A percentile compares a stretch with the other conserved stretches of the same genome.
phyloP scores from a whole-genome alignment of 2,329 filamentous ascomycete genomes.

The Metarhizium guizhouense region DNA sequence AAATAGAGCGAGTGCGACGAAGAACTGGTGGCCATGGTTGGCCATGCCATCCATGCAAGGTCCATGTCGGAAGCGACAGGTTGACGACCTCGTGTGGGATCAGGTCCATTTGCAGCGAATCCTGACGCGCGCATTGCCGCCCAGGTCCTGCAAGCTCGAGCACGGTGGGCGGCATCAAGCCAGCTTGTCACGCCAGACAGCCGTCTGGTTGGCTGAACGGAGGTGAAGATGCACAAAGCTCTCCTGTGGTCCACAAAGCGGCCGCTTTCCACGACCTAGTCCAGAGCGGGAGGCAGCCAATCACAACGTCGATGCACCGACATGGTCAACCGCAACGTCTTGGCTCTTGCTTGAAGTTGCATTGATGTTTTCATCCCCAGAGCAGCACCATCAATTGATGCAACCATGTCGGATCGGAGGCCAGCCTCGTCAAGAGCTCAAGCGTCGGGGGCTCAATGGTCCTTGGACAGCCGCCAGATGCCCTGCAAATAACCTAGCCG shows the following conservation, averaged over 20 bases:
- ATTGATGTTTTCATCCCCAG: no score
- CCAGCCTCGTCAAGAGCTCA: no score
- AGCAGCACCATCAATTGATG: no score
- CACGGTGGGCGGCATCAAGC: conserved; percentile 10
- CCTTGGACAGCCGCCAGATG: no score
- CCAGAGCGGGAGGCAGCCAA: neutral
- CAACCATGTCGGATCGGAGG: no score
- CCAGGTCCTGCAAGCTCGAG: conserved; percentile 28
- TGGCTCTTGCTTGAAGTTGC: neutral
- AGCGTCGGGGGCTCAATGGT: no score
- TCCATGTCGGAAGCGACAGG: no score
- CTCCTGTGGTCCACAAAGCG: neutral
- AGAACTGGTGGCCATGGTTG: no score
- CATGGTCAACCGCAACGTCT: neutral
- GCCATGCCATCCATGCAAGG: no score
- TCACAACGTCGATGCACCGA: neutral
- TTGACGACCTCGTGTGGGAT: no score
- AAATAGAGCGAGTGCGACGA: no score
- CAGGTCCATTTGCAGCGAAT: conserved; percentile 17
- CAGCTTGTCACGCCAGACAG: conserved; percentile 25
- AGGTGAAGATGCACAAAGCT: neutral
- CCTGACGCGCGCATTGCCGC: conserved; percentile 32
- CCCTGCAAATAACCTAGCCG: no score
- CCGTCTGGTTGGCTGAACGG: conserved; percentile 27
- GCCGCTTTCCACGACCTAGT: neutral